Conservation (phyloP, 129 eudicot species). For the Flaveria sonorensis region DNA sequence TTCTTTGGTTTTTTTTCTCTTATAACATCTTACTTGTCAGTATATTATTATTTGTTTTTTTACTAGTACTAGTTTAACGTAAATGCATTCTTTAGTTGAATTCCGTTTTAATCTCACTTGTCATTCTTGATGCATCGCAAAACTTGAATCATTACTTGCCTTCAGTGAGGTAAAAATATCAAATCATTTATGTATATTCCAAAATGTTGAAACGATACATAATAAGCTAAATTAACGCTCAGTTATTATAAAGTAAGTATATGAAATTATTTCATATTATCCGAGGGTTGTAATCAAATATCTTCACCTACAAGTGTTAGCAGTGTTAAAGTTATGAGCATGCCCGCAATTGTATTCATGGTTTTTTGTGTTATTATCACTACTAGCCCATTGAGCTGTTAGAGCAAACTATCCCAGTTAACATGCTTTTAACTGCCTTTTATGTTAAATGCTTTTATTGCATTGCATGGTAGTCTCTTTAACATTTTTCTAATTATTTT, state of each 20-base stretch:
- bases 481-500: neutral
- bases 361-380: slow-evolving; percentile 1
- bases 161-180: slow-evolving; percentile 1
- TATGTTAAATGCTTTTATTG: neutral
- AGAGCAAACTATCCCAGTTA: neutral
- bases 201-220: slow-evolving; percentile 6
- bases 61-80: slow-evolving; percentile 14
- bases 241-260: neutral
- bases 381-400: neutral
- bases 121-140: slow-evolving; percentile 11
- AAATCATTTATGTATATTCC: neutral
- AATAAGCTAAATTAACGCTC: neutral
- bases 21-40: neutral
- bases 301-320: neutral
- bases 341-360: neutral
- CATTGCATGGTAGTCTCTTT: neutral
- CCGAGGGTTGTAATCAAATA: neutral
- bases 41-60: neutral
- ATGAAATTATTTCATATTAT: neutral
- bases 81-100: slow-evolving; percentile 12
- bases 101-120: slow-evolving; percentile 17
- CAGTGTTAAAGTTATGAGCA: too few species aligned
- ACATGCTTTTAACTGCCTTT: neutral
- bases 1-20: neutral
- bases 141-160: slow-evolving; percentile 10